A percentile compares a stretch with the other conserved stretches of the same genome.
Evolutionary conservation across 192 early-diverging fungal species (phyloP).

Genomic region (Coemansia sp.): DNA sequence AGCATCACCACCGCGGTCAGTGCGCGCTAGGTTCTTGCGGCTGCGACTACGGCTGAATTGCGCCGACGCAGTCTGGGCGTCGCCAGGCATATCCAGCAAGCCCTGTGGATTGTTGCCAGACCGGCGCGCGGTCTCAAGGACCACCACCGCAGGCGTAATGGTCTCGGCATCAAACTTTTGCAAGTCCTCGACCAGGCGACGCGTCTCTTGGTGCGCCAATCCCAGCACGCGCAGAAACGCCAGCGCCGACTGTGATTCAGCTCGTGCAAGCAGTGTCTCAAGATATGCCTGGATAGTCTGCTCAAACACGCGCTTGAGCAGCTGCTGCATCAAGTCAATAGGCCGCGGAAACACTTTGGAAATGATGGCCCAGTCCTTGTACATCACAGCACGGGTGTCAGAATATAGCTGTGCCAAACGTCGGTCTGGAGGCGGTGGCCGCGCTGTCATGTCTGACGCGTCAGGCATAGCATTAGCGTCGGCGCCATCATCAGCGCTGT

Average conservation of each 20-base stretch:
- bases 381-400: slow-evolving; percentile 78
- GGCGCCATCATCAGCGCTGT: slow-evolving; percentile 49
- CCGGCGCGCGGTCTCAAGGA: slow-evolving; percentile 46
- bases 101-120: slow-evolving; percentile 41
- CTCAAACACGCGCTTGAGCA: slow-evolving; percentile 93
- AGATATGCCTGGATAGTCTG: slow-evolving; percentile 92
- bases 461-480: slow-evolving; percentile 42
- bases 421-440: slow-evolving; percentile 68
- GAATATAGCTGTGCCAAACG: slow-evolving; percentile 76
- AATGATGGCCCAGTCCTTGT: slow-evolving; percentile 88
- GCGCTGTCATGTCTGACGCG: slow-evolving; percentile 38
- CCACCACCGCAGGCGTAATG: slow-evolving; percentile 54
- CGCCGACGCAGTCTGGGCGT: slow-evolving; percentile 44
- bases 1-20: slow-evolving; percentile 8
- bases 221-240: slow-evolving; percentile 77
- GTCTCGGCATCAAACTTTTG: slow-evolving; percentile 74
- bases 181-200: slow-evolving; percentile 71
- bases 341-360: slow-evolving; percentile 94
- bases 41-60: slow-evolving; percentile 55
- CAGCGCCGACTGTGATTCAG: slow-evolving; percentile 70
- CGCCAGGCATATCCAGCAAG: slow-evolving; percentile 45
- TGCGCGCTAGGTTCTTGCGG: slow-evolving; percentile 17
- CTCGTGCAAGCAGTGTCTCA: slow-evolving; percentile 73
- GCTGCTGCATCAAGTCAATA: slow-evolving; percentile 85
- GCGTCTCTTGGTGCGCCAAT: slow-evolving; percentile 72